Evolutionary conservation across 163 green algal genomes (phyloP), one percentile per base, ranked within the genome.

Genomic region (Volvox carteri): DNA sequence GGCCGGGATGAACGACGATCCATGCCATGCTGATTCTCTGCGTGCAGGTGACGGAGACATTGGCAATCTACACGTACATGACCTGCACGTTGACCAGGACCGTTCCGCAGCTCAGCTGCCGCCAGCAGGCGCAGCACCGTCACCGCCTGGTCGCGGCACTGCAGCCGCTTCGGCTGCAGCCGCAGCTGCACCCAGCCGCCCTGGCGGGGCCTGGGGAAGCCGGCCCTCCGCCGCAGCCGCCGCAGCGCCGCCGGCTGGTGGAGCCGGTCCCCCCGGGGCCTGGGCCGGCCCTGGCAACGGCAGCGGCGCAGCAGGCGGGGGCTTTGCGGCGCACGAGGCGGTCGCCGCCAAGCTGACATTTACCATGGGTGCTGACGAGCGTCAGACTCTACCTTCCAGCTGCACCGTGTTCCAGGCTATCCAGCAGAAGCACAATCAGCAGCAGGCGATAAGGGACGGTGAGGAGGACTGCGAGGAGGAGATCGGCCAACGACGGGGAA

Each of bases 371-470:
- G 90, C 90, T 18, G 92, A 92, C n/a, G 68, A 86, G 56, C 79
- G 62, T 4, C 58, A 28, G 42, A 5, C 44, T 41, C 88, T 99
- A 65, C 4, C 88, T 0, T 21, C 90, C 0, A 46, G 44, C 23
- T 93, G 85, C 80, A 98, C 95, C 19, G 96, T 99, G 50, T 98
- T 99, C 89, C 97, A 99, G 91, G 96, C 96, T 21, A 94, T 98
- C 6, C 94, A 96, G 89, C 86, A 92, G 77, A 75, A 72, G 56
- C 65, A 60, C 18, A 73, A 56, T n/a, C 83, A 88, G 67, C 68
- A 81, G 50, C 30, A 52, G 21, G 37, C 39, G 48, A 81, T 89
- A 23, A 90, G 67, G 16, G 87, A 88, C 11, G 90, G 44, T 0
- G 90, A 93, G 28, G 92, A 87, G 9, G 89, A 50, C 0, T 91